Base-by-base conservation (phyloP, 2,329 filamentous ascomycete genomes). In the Lithohypha guttulata region DNA sequence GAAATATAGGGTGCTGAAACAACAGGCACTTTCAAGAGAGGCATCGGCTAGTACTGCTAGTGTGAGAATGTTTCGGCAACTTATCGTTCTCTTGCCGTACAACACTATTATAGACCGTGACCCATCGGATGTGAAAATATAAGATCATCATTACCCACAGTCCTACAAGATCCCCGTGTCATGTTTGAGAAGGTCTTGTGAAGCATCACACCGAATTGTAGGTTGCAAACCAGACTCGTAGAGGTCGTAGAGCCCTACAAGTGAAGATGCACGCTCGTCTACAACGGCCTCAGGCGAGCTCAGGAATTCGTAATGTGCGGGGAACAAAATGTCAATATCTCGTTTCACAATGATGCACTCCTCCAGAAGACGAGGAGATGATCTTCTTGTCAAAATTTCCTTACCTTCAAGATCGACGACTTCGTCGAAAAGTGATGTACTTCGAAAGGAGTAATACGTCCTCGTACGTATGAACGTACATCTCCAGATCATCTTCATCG, bases 211-310 rank as follows among this genome's bases (percentile, higher is more conserved):
- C 17, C 11, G 27, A 29, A 14, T 29, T 29, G 27, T 29, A 14
- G 27, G n/a, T 29, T 14, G 27, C 27, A 29, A 6, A 13, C n/a
- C 27, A 29, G 27, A 29, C 6, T 29, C 27, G 6, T 13, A 29
- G 27, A 29, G 6, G n/a, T 14, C n/a, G 27, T 29, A 14, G 17
- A 29, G 27, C 27, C 17, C 27, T 29, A 6, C 6, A 29, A 29
- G 27, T 29, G 27, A 29, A 29, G n/a, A 29, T 29, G 27, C n/a
- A 6, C 27, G 17, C 27, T 29, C 5, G 27, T 14, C 27, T 29
- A 29, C 27, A 29, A 29, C 27, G 27, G 27, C n/a, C 27, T 29
- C 27, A 29, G 27, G 17, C 27, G 27, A 29, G 27, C 27, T 29
- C n/a, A 14, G n/a, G 17, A 6, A 29, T 29, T 29, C n/a, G 27